Percentiles rank a stretch among this genome's conserved stretches.
Evolutionary conservation across 495 filamentous ascomycete genomes (phyloP).

Genomic region (Xylaria venustula): DNA sequence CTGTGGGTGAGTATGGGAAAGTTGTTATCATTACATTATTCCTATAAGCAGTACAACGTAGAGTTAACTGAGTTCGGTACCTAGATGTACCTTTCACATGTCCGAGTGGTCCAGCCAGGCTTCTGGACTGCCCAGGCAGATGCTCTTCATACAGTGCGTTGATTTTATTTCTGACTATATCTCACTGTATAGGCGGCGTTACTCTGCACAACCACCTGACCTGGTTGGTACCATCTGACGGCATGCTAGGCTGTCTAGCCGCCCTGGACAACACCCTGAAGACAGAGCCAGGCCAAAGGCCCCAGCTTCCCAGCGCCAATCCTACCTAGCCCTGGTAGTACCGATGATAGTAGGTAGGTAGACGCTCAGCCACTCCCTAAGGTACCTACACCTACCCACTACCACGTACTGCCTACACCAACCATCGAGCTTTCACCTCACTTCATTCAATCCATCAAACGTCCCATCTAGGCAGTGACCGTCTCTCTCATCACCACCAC

Average conservation of each 20-base stretch:
- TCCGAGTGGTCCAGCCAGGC: too few relatives aligned
- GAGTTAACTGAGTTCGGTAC: neutral
- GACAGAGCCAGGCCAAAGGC: too few relatives aligned
- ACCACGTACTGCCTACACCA: neutral
- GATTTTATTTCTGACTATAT: too few relatives aligned
- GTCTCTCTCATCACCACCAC: conserved; percentile 4
- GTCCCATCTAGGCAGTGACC: conserved; percentile 13
- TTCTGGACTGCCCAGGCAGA: too few relatives aligned
- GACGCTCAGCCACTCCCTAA: conserved; percentile 10
- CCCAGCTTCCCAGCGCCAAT: too few relatives aligned
- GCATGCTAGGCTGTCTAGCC: too few relatives aligned
- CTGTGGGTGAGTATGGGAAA: neutral
- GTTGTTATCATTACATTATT: neutral
- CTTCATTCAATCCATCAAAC: conserved; percentile 16
- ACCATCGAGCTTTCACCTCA: conserved; percentile 8
- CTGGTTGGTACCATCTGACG: too few relatives aligned
- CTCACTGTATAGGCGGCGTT: too few relatives aligned
- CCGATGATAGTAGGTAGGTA: neutral
- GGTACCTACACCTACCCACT: neutral
- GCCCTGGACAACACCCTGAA: too few relatives aligned
- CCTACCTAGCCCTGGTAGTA: neutral
- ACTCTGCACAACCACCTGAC: too few relatives aligned
- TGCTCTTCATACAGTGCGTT: neutral
- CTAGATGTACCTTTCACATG: too few relatives aligned
- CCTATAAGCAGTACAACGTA: conserved; percentile 1